phyloP scores from a whole-genome alignment of 805 yeast species.

The Sugiyamaella floridensis region DNA sequence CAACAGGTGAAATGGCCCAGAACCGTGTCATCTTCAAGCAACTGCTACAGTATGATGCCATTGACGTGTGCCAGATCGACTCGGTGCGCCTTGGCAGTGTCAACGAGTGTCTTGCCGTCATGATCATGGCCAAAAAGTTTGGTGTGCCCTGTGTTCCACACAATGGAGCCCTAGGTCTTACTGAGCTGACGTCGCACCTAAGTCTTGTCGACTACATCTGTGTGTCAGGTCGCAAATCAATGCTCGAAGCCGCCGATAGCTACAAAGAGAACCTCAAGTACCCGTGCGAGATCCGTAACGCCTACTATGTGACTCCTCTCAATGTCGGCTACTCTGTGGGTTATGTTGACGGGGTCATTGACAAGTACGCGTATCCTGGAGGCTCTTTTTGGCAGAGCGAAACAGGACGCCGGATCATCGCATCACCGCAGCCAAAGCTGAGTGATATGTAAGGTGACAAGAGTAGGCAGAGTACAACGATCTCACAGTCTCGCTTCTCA shows the following conservation, averaged over 20 bases:
- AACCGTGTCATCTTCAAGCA: constrained; percentile 32
- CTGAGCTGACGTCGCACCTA: constrained; percentile 32
- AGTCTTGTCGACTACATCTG: constrained; percentile 28
- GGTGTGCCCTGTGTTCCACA: constrained; percentile 31
- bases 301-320: constrained; percentile 28
- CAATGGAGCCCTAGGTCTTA: constrained; percentile 32
- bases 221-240: constrained; percentile 27
- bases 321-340: constrained; percentile 31
- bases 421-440: not conserved
- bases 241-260: constrained; percentile 30
- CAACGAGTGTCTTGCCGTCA: constrained; percentile 30
- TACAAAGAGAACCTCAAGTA: constrained; percentile 24
- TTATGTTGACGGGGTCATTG: constrained; percentile 23
- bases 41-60: constrained; percentile 26
- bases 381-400: constrained; percentile 28
- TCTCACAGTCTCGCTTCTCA: no score
- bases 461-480: not conserved
- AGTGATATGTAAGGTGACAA: not conserved
- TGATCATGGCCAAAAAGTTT: constrained; percentile 30
- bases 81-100: constrained; percentile 32
- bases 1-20: constrained; percentile 33
- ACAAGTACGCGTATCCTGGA: constrained; percentile 25
- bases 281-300: constrained; percentile 28
- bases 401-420: constrained; percentile 14
- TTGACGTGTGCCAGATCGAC: constrained; percentile 30